These are phyloP conservation scores for Corymbia calophylla DNA, from an alignment of 441 rosid genomes.

Conservation along the genomic window DNA sequence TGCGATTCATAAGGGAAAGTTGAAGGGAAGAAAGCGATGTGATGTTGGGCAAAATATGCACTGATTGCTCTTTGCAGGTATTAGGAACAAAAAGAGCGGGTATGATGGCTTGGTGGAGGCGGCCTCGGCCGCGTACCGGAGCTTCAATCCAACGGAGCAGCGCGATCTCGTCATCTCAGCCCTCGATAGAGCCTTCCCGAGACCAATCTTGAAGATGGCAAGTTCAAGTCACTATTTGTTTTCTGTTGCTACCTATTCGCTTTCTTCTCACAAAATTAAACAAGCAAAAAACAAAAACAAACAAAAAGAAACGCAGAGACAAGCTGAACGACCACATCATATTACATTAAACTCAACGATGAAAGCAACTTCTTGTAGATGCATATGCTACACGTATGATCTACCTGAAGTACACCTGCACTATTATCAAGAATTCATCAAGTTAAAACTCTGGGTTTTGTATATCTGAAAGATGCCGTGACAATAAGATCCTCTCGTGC, in stretches of 20 bases:
- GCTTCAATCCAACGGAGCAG: slow-evolving; percentile 39
- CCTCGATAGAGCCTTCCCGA: slow-evolving; percentile 58
- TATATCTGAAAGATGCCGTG: background rate
- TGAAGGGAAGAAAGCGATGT: no score
- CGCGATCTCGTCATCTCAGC: slow-evolving; percentile 55
- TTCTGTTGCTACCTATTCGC: background rate
- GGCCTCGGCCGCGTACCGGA: slow-evolving; percentile 37
- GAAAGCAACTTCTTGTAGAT: background rate
- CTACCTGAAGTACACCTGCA: background rate
- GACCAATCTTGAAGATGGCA: slow-evolving; percentile 49
- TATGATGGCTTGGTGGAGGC: slow-evolving; percentile 79
- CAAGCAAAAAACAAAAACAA: background rate
- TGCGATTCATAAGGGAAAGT: background rate
- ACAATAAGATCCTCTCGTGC: background rate
- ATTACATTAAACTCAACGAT: background rate
- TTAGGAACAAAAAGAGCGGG: slow-evolving; percentile 36
- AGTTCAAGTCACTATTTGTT: slow-evolving; percentile 1
- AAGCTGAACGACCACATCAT: background rate
- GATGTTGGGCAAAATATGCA: background rate
- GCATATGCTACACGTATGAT: background rate
- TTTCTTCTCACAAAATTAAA: background rate
- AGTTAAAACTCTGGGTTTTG: background rate
- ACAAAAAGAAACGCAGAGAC: background rate
- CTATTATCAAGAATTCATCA: background rate
- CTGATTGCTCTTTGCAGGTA: slow-evolving; percentile 27